These are phyloP conservation scores for Epichloe gansuensis DNA, from an alignment of 2,329 filamentous ascomycete genomes.

Conservation along the genomic window DNA sequence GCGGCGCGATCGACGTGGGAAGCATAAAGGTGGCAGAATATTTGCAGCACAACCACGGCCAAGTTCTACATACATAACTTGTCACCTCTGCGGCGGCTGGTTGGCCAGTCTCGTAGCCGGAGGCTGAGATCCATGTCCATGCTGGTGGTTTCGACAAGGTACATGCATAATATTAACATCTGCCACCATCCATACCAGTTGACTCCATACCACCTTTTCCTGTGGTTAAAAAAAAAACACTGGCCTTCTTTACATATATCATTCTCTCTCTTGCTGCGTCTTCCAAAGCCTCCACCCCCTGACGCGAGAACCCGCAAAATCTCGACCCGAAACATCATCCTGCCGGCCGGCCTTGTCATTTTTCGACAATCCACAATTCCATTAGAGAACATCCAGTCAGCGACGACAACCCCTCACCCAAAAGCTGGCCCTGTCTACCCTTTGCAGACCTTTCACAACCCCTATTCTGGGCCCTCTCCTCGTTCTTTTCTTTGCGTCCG, in stretches of 20 bases:
- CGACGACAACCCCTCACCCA: not conserved
- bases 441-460: not conserved
- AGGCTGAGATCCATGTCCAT: not conserved
- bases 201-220: not conserved
- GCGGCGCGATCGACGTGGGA: not conserved
- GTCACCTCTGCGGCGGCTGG: not conserved
- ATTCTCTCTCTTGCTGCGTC: not conserved
- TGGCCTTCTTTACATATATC: not conserved
- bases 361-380: not conserved
- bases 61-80: constrained; percentile 1
- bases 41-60: not conserved
- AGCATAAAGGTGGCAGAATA: constrained; percentile 8
- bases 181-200: not conserved
- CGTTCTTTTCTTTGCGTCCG: too few species aligned
- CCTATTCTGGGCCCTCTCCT: not conserved
- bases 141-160: not conserved
- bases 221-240: not conserved
- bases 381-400: constrained; percentile 3
- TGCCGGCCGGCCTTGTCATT: not conserved
- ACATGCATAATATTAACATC: not conserved
- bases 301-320: not conserved
- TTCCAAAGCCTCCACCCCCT: not conserved
- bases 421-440: not conserved
- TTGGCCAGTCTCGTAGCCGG: not conserved
- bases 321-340: not conserved